phyloP scores from a whole-genome alignment of 75 land plant species.

The Pinus albicaulis region DNA sequence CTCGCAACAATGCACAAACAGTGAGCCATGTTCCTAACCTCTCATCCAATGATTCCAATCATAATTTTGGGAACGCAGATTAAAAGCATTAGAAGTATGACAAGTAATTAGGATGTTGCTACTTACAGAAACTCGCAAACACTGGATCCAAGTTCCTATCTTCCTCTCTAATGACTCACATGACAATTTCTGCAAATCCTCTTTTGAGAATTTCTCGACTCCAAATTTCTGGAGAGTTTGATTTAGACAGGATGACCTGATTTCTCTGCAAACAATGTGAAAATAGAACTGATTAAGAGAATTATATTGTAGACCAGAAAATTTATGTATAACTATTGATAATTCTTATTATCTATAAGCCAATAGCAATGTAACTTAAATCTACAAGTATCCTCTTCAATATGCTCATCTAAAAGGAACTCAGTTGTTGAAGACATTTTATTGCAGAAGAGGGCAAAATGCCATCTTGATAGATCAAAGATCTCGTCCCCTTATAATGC shows the following conservation, averaged over 20 bases:
- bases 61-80: no score
- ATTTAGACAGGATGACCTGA: conserved; percentile 14
- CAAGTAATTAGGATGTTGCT: neutral
- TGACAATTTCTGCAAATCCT: conserved; percentile 33
- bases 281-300: neutral
- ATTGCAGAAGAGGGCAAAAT: neutral
- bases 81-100: neutral
- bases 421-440: neutral
- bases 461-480: no score
- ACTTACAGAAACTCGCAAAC: conserved; percentile 31
- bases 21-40: neutral
- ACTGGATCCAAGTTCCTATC: conserved; percentile 42
- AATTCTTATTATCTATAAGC: neutral
- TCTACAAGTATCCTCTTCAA: neutral
- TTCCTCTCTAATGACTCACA: conserved; percentile 35
- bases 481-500: no score
- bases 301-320: neutral
- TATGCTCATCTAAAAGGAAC: neutral
- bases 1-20: neutral
- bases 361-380: neutral
- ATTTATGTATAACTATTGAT: neutral
- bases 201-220: conserved; percentile 30
- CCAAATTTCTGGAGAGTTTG: conserved; percentile 42
- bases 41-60: no score
- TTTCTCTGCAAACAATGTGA: conserved; percentile 4